phyloP scores from a whole-genome alignment of 129 eudicot genomes.

The Calendula officinalis region DNA sequence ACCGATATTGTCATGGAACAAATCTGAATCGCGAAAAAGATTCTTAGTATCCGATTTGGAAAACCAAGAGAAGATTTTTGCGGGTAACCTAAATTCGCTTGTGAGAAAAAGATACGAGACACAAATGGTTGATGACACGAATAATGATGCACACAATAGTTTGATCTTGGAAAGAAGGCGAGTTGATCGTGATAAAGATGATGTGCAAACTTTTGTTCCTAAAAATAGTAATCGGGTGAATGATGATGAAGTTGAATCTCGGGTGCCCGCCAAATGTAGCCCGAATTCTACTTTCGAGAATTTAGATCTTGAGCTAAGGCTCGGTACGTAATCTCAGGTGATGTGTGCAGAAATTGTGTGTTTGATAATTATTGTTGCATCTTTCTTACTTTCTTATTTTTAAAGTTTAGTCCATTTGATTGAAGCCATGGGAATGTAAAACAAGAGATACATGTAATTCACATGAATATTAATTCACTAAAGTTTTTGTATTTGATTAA shows the following conservation, averaged over 20 bases:
- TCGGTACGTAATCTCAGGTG: conserved; percentile 52
- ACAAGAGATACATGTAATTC: conserved; percentile 36
- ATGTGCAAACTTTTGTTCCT: conserved; percentile 18
- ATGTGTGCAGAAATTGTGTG: conserved; percentile 31
- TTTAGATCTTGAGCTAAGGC: conserved; percentile 93
- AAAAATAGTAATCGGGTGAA: conserved; percentile 20
- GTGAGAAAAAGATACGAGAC: conserved; percentile 20
- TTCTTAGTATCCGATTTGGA: conserved; percentile 27
- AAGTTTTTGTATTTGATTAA: conserved; percentile 24
- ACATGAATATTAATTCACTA: conserved; percentile 30
- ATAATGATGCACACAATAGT: conserved; percentile 32
- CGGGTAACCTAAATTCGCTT: conserved; percentile 41
- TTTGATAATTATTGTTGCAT: conserved; percentile 31
- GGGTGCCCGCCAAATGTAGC: conserved; percentile 28
- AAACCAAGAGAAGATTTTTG: conserved; percentile 35
- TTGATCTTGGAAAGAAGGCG: conserved; percentile 46
- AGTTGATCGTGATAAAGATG: conserved; percentile 28
- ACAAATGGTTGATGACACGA: conserved; percentile 13
- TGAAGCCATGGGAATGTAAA: conserved; percentile 22
- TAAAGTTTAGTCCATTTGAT: conserved; percentile 23
- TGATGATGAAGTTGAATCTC: conserved; percentile 26
- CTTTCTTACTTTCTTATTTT: conserved; percentile 4
- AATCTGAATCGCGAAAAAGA: conserved; percentile 31
- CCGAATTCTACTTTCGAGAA: conserved; percentile 40
- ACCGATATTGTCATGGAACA: conserved; percentile 46